A percentile compares a stretch with the other conserved stretches of the same genome.
These are phyloP conservation scores for Apostasia ramifera DNA, from an alignment of 106 monocot species.

Conservation along the genomic window DNA sequence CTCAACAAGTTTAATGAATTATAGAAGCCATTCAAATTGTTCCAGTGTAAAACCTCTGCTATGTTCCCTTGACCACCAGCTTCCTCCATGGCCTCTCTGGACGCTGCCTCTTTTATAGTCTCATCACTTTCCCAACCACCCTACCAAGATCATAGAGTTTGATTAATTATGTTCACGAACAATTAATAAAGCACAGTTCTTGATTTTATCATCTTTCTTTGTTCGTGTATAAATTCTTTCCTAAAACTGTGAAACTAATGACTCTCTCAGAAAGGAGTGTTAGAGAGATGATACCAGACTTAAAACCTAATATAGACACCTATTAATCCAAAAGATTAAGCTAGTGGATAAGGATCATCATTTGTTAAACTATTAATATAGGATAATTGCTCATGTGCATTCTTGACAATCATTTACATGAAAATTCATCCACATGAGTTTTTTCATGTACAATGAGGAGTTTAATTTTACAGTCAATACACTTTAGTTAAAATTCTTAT, in stretches of 20 bases:
- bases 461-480: no score
- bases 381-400: no score
- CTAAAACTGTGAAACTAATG: background rate
- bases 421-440: no score
- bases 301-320: no score
- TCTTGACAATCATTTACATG: no score
- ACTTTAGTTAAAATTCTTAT: no score
- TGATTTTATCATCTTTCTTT: background rate
- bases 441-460: no score
- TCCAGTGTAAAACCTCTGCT: no score
- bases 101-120: conserved; percentile 27
- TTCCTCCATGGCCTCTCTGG: conserved; percentile 56
- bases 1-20: background rate
- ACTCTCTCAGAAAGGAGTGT: background rate
- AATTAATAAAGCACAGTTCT: background rate
- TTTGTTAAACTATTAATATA: no score
- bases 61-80: conserved; percentile 52
- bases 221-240: background rate
- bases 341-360: no score
- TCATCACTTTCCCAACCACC: conserved; percentile 69
- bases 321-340: no score
- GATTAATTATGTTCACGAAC: background rate
- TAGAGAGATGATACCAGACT: background rate
- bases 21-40: no score
- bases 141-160: conserved; percentile 11